phyloP scores from a whole-genome alignment of 192 early-diverging fungal species.

The Backusella macrospora region DNA sequence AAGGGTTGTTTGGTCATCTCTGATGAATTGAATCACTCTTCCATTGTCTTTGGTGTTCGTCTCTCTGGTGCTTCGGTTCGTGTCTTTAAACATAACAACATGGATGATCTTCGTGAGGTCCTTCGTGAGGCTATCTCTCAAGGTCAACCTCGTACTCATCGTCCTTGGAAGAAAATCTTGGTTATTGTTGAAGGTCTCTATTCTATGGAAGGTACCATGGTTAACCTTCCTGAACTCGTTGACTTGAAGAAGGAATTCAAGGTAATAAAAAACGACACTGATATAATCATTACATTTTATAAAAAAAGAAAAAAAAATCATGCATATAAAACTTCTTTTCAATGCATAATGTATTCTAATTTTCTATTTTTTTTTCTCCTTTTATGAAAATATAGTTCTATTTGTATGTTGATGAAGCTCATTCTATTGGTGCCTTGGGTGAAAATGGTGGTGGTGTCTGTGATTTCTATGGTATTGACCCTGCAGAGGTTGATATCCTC shows the following conservation, averaged over 20 bases:
- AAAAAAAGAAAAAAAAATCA: not conserved
- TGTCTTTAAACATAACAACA: slow-evolving; percentile 95
- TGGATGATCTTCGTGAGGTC: slow-evolving; percentile 74
- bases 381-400: slow-evolving; percentile 62
- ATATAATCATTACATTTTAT: not conserved
- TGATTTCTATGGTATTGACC: slow-evolving; percentile 94
- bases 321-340: too few species aligned
- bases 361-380: slow-evolving; percentile 4
- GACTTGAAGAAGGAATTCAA: slow-evolving; percentile 90
- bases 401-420: slow-evolving; percentile 97
- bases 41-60: slow-evolving; percentile 92
- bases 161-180: slow-evolving; percentile 99
- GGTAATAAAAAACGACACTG: slow-evolving; percentile 34
- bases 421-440: slow-evolving; percentile 94
- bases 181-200: slow-evolving; percentile 94
- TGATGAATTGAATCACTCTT: slow-evolving; percentile 96
- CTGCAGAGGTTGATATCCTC: slow-evolving; percentile 85
- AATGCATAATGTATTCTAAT: slow-evolving; percentile 14
- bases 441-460: slow-evolving; percentile 93
- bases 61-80: slow-evolving; percentile 88
- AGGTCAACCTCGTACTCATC: slow-evolving; percentile 96
- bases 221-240: slow-evolving; percentile 84
- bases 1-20: slow-evolving; percentile 90
- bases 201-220: slow-evolving; percentile 96
- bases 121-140: slow-evolving; percentile 88